These are phyloP conservation scores for Mycogone perniciosa DNA, from an alignment of 2,329 filamentous ascomycete genomes.

Conservation along the genomic window DNA sequence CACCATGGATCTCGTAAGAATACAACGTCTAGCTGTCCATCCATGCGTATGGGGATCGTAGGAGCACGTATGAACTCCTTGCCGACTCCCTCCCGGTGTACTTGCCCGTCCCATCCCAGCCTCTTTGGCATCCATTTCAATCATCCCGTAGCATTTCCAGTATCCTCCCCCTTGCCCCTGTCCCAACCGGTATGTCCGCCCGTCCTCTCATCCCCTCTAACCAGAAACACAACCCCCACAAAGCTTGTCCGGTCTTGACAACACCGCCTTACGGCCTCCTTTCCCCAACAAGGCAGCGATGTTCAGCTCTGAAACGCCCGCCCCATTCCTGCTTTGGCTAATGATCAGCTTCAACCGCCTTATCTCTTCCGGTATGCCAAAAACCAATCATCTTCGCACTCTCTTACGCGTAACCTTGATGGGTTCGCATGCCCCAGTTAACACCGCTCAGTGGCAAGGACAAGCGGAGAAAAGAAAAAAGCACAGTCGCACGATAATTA, in stretches of 20 bases:
- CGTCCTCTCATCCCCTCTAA: slow-evolving; percentile 9
- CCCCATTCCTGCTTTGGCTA: slow-evolving; percentile 20
- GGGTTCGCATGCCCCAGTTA: background rate
- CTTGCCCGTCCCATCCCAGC: background rate
- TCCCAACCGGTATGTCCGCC: background rate
- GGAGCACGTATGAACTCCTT: no score
- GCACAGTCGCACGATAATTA: background rate
- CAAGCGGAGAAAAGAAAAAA: background rate
- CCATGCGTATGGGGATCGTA: no score
- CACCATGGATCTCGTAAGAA: background rate
- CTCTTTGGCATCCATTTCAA: background rate
- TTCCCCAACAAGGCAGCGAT: slow-evolving; percentile 26
- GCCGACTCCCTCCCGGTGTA: no score
- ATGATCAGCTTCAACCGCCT: slow-evolving; percentile 20
- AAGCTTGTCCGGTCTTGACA: slow-evolving; percentile 36
- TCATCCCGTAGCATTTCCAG: background rate
- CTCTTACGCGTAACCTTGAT: no score
- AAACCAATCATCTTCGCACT: background rate
- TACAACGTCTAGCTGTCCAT: background rate
- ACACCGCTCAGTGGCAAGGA: no score
- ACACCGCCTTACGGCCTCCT: slow-evolving; percentile 18
- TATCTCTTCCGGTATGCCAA: background rate
- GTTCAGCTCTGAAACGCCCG: slow-evolving; percentile 28
- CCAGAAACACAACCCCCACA: slow-evolving; percentile 17
- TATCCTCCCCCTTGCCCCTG: slow-evolving; percentile 12